Conservation (phyloP, 2,329 filamentous ascomycete species). For the Myriosclerotinia curreyana region DNA sequence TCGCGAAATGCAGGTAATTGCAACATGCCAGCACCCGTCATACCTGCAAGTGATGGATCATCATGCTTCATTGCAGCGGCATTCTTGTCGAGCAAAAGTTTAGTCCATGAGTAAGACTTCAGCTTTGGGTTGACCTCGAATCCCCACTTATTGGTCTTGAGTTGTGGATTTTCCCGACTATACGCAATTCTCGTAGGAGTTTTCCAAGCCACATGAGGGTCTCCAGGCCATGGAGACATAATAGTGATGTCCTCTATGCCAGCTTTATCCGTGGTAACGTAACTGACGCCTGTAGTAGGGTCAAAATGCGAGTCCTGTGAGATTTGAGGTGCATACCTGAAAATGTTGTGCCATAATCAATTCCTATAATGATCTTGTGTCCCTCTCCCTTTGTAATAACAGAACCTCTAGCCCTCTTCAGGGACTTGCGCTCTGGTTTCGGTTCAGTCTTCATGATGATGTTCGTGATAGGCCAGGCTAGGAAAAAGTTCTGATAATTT, state of each 20-base stretch:
- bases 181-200: slow-evolving; percentile 32
- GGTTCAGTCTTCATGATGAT: neutral
- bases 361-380: slow-evolving; percentile 33
- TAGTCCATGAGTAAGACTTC: slow-evolving; percentile 35
- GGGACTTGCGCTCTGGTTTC: neutral
- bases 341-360: slow-evolving; percentile 35
- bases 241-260: slow-evolving; percentile 28
- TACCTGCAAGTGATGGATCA: slow-evolving; percentile 25
- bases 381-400: neutral
- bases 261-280: slow-evolving; percentile 26
- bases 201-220: slow-evolving; percentile 24
- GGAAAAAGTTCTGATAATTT: neutral
- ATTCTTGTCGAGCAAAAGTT: slow-evolving; percentile 33
- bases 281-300: slow-evolving; percentile 23
- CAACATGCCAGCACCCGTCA: slow-evolving; percentile 23
- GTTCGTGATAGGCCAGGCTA: neutral
- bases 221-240: slow-evolving; percentile 29
- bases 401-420: neutral
- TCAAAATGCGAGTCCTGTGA: neutral
- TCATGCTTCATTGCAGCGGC: slow-evolving; percentile 24
- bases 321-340: slow-evolving; percentile 24
- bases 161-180: slow-evolving; percentile 23
- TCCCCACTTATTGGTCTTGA: slow-evolving; percentile 30
- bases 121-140: slow-evolving; percentile 30
- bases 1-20: slow-evolving; percentile 25